A percentile compares a stretch with the other conserved stretches of the same genome.
Evolutionary conservation across 345 rosid genomes (phyloP).

Genomic region (Triadica sebifera): DNA sequence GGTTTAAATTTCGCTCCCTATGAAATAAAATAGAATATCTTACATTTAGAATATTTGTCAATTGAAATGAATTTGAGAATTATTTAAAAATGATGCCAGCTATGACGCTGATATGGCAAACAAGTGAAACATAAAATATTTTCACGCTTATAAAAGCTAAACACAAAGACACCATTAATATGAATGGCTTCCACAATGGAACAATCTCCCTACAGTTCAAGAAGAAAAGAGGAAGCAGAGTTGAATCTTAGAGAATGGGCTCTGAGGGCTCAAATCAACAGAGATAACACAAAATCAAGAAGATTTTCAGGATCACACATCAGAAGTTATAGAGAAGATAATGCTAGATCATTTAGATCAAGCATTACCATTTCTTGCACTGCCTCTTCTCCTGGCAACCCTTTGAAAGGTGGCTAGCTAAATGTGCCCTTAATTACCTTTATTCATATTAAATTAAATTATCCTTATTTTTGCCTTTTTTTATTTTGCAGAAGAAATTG

Average conservation of each 20-base stretch:
- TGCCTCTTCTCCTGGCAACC: conserved; percentile 89
- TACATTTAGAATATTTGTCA: too few species aligned
- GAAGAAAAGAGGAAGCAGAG: conserved; percentile 36
- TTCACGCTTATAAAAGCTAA: background rate
- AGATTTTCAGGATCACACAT: conserved; percentile 79
- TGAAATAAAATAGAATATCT: too few species aligned
- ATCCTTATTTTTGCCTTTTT: background rate
- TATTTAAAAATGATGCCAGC: too few species aligned
- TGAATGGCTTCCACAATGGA: conserved; percentile 25
- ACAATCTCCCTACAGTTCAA: conserved; percentile 23
- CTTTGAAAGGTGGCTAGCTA: conserved; percentile 7
- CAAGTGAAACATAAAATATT: background rate
- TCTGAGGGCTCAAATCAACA: conserved; percentile 44
- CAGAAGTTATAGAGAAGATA: conserved; percentile 69
- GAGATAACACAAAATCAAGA: conserved; percentile 50
- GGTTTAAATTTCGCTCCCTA: too few species aligned
- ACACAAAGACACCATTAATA: background rate
- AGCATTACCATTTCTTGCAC: conserved; percentile 73
- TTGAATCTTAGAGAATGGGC: conserved; percentile 56
- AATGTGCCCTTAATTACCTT: background rate
- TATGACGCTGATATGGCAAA: too few species aligned
- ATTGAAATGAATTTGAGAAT: too few species aligned
- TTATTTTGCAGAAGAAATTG: conserved; percentile 67
- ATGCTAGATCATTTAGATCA: conserved; percentile 54
- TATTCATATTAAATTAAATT: background rate